Base-by-base conservation (phyloP, 2,329 filamentous ascomycete species). In the Penicillium polonicum region DNA sequence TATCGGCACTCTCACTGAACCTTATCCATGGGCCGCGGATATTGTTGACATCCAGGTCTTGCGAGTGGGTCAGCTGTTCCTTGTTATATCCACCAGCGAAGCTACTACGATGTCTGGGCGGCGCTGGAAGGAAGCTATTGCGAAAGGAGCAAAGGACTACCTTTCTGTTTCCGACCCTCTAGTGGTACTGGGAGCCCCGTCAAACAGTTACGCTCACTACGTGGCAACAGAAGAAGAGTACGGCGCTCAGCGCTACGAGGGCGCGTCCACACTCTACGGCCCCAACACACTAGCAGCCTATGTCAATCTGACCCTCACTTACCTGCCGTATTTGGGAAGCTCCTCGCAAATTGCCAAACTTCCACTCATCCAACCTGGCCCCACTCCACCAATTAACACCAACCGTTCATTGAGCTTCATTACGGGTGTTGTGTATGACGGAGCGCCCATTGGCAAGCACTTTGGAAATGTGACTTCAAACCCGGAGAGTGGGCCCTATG, bases 21-120 rank as follows among this genome's bases (percentile, higher is more conserved):
- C 93, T 0, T 97, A 97, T 73, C 79, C 85, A 7, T 97, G 93
- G 93, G 87, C 89, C 0, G 91, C 93, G 0, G 97, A 97, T 65
- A 86, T 97, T 46, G 92, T 96, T 45, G 91, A 97, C 70, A 83
- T 97, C 10, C 93, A 97, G 71, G 81, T 89, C 31, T 80, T 97
- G 15, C 88, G 93, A 13, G 88, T 93, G 0, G 93, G 93, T 0
- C 90, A 94, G 68, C 77, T 97, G 7, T 79, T 95, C 56, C 88
- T 97, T 60, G 86, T 97, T 60, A 85, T 96, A 29, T 89, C 88
- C 33, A 89, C 92, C 0, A 91, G 91, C 31, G 93, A 97, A 74
- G 91, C 90, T 1, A 94, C 90, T 0, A 97, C 92, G 5, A 97
- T 97, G 93, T 85, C 90, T 2, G 92, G 92, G 0, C 84, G 92